phyloP scores from a whole-genome alignment of 1,284 basidiomycete species.

The Trichosporon ovoides region DNA sequence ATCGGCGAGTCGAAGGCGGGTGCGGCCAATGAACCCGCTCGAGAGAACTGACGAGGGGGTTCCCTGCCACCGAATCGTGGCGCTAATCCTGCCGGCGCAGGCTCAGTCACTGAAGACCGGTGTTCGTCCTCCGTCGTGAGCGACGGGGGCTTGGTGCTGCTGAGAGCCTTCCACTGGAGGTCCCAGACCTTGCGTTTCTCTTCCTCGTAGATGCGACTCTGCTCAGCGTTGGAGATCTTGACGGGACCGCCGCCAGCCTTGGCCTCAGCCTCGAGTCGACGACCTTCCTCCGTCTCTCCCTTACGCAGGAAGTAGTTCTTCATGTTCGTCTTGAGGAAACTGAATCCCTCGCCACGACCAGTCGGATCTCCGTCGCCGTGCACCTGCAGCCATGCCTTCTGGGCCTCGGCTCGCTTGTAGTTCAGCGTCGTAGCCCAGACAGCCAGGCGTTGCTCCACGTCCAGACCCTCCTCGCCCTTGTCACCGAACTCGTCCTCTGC shows the following conservation, averaged over 20 bases:
- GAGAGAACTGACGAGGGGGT: slow-evolving; percentile 22
- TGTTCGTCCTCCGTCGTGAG: slow-evolving; percentile 60
- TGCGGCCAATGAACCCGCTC: slow-evolving; percentile 33
- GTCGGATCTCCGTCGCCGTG: slow-evolving; percentile 96
- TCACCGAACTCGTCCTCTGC: slow-evolving; percentile 64
- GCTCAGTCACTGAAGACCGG: slow-evolving; percentile 9
- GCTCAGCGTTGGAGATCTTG: slow-evolving; percentile 62
- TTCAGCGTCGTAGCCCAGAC: slow-evolving; percentile 99
- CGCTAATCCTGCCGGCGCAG: slow-evolving; percentile 21
- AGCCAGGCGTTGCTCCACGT: slow-evolving; percentile 91
- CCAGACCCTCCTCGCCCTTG: slow-evolving; percentile 81
- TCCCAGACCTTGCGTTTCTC: slow-evolving; percentile 98
- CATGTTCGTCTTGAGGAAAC: slow-evolving; percentile 95
- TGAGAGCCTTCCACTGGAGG: slow-evolving; percentile 77
- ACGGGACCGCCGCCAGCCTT: slow-evolving; percentile 56
- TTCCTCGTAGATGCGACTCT: slow-evolving; percentile 92
- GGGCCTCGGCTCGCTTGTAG: slow-evolving; percentile 90
- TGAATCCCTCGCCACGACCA: slow-evolving; percentile 93
- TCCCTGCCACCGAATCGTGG: slow-evolving; percentile 25
- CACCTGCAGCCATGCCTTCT: slow-evolving; percentile 92
- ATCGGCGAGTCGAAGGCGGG: slow-evolving; percentile 6
- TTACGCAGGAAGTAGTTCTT: slow-evolving; percentile 97
- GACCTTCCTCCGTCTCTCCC: slow-evolving; percentile 88
- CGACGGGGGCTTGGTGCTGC: slow-evolving; percentile 74
- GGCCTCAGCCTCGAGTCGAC: slow-evolving; percentile 84